These are phyloP conservation scores for Aegilops longissima DNA, from an alignment of 176 grass and related monocot species.

Conservation along the genomic window DNA sequence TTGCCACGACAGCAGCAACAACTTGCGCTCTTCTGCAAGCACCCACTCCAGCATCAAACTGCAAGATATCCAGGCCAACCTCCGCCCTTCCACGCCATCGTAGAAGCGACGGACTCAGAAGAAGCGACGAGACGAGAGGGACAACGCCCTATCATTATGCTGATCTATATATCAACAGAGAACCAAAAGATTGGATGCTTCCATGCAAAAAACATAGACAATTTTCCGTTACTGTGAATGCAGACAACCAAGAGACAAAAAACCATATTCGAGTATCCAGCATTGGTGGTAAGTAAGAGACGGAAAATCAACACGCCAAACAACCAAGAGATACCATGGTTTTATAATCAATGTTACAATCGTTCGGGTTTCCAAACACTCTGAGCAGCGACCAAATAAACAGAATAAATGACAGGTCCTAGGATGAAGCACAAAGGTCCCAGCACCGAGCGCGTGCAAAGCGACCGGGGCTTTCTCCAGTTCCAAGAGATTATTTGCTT, in stretches of 20 bases:
- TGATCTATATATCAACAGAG: too few species aligned
- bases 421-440: neutral
- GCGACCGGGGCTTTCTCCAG: neutral
- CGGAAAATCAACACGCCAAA: neutral
- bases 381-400: neutral
- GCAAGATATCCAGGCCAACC: too few species aligned
- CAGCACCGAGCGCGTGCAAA: neutral
- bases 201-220: neutral
- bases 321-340: neutral
- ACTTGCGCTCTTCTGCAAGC: too few species aligned
- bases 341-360: neutral
- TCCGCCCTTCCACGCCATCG: too few species aligned
- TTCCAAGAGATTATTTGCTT: conserved; percentile 29
- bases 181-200: too few species aligned
- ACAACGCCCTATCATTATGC: too few species aligned
- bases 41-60: too few species aligned
- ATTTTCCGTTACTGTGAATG: neutral
- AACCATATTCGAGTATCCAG: too few species aligned
- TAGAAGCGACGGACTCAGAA: too few species aligned
- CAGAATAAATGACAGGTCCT: conserved; percentile 7
- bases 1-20: too few species aligned
- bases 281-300: too few species aligned
- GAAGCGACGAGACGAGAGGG: too few species aligned
- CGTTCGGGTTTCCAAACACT: neutral
- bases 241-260: neutral